Percentiles rank a stretch among this genome's conserved stretches.
phyloP scores from a whole-genome alignment of 805 yeast genomes.

The Ogataea glucozyma region DNA sequence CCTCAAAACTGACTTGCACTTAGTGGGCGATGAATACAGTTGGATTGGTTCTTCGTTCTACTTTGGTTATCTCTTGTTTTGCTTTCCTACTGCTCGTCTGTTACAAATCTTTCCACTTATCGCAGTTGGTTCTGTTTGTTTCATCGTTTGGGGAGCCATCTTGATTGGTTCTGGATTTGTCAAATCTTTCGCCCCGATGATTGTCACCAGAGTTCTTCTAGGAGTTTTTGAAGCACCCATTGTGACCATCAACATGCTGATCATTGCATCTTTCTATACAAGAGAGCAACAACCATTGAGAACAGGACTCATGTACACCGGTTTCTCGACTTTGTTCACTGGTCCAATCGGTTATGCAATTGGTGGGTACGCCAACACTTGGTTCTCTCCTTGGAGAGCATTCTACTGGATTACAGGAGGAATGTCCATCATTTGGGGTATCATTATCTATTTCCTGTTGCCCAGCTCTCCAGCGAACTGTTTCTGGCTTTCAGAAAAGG shows the following conservation, averaged over 20 bases:
- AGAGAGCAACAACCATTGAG: conserved; percentile 45
- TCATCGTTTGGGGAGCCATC: conserved; percentile 39
- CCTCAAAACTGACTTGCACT: conserved; percentile 38
- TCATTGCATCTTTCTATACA: conserved; percentile 59
- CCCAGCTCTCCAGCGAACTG: conserved; percentile 57
- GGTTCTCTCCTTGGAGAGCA: conserved; percentile 58
- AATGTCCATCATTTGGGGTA: conserved; percentile 54
- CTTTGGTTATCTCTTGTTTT: conserved; percentile 37
- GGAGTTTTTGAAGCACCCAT: conserved; percentile 56
- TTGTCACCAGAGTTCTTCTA: conserved; percentile 46
- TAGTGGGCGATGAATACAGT: conserved; percentile 36
- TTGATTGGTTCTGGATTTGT: conserved; percentile 46
- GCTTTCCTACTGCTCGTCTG: conserved; percentile 40
- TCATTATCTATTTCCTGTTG: conserved; percentile 39
- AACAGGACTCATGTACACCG: conserved; percentile 44
- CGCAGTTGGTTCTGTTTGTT: conserved; percentile 34
- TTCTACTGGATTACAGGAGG: conserved; percentile 60
- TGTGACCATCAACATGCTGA: conserved; percentile 54
- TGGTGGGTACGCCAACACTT: conserved; percentile 39
- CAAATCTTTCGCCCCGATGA: conserved; percentile 44
- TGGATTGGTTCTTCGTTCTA: conserved; percentile 39
- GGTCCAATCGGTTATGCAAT: conserved; percentile 52
- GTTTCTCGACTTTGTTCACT: conserved; percentile 48
- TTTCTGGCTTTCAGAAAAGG: conserved; percentile 49
- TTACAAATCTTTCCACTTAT: conserved; percentile 39